Conservation (phyloP, 2,329 filamentous ascomycete genomes). For the Pseudocercospora ulei region DNA sequence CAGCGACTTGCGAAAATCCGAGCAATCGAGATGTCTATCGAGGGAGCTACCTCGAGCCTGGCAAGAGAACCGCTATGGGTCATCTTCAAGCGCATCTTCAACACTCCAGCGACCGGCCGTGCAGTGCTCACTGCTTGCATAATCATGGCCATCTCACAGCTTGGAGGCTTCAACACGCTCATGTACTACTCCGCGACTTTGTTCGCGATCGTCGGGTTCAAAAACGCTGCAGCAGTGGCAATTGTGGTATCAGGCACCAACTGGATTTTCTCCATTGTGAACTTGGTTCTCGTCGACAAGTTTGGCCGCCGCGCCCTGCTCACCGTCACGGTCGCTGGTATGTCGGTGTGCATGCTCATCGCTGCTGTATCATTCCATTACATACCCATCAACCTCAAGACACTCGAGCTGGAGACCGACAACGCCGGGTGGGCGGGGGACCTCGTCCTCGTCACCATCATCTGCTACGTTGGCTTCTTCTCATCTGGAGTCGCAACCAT, state of each 20-base stretch:
- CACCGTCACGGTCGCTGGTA: slow-evolving; percentile 40
- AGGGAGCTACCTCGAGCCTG: slow-evolving; percentile 37
- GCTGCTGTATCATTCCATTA: slow-evolving; percentile 42
- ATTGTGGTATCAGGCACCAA: slow-evolving; percentile 42
- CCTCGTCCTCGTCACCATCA: slow-evolving; percentile 40
- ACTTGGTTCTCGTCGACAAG: slow-evolving; percentile 42
- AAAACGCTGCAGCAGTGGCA: slow-evolving; percentile 43
- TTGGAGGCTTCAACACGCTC: slow-evolving; percentile 42
- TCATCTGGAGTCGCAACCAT: slow-evolving; percentile 42
- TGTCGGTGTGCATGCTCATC: slow-evolving; percentile 39
- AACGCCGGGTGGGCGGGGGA: slow-evolving; percentile 33
- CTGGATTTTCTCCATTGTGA: slow-evolving; percentile 45
- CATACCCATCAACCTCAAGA: slow-evolving; percentile 41
- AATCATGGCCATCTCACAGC: slow-evolving; percentile 46
- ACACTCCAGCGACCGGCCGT: slow-evolving; percentile 39
- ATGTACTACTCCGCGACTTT: slow-evolving; percentile 39
- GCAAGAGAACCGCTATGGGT: slow-evolving; percentile 39
- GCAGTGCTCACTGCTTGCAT: slow-evolving; percentile 42
- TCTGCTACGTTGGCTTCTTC: slow-evolving; percentile 41
- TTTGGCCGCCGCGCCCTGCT: slow-evolving; percentile 42
- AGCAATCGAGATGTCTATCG: slow-evolving; percentile 37
- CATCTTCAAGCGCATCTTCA: slow-evolving; percentile 41
- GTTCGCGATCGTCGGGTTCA: slow-evolving; percentile 44
- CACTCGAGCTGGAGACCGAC: slow-evolving; percentile 35
- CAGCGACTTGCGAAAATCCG: slow-evolving; percentile 42